phyloP scores from a whole-genome alignment of 2,329 filamentous ascomycete genomes.

The Fusarium subtropicale region DNA sequence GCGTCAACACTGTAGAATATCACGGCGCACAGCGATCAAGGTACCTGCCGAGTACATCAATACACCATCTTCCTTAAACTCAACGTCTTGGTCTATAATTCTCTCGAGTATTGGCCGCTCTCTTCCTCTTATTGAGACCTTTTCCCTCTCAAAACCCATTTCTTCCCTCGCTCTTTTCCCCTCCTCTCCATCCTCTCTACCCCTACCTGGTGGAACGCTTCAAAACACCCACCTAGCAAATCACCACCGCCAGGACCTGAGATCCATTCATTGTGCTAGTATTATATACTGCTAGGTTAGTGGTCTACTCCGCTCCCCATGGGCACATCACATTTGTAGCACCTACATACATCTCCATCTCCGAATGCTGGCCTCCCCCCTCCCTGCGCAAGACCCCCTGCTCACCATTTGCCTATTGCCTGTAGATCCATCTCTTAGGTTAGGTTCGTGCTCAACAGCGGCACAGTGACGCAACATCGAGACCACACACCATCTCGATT shows the following conservation, averaged over 20 bases:
- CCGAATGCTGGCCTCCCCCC: slow-evolving; percentile 11
- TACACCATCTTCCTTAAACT: slow-evolving; percentile 26
- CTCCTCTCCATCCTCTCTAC: slow-evolving; percentile 11
- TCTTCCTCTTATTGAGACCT: slow-evolving; percentile 20
- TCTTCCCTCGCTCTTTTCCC: background rate
- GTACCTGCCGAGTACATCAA: slow-evolving; percentile 39
- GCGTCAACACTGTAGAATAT: slow-evolving; percentile 28
- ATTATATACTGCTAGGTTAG: slow-evolving; percentile 17
- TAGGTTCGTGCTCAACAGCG: slow-evolving; percentile 41
- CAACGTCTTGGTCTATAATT: slow-evolving; percentile 22
- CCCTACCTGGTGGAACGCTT: slow-evolving; percentile 11
- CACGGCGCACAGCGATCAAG: slow-evolving; percentile 13
- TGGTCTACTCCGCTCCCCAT: slow-evolving; percentile 35
- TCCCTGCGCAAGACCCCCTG: slow-evolving; percentile 39
- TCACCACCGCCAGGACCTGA: slow-evolving; percentile 22
- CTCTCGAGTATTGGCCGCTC: background rate
- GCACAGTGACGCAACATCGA: slow-evolving; percentile 47
- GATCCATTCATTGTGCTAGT: slow-evolving; percentile 21
- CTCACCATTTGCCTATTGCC: slow-evolving; percentile 32
- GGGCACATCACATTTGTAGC: slow-evolving; percentile 13
- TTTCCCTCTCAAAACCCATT: background rate
- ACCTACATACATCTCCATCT: slow-evolving; percentile 12
- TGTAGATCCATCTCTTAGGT: slow-evolving; percentile 43
- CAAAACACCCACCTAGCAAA: slow-evolving; percentile 25
- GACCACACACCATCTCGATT: slow-evolving; percentile 45